Evolutionary conservation across 352 stramenopile species (phyloP), one percentile per base, ranked within the genome.

Genomic region (Pythium rishiriense): DNA sequence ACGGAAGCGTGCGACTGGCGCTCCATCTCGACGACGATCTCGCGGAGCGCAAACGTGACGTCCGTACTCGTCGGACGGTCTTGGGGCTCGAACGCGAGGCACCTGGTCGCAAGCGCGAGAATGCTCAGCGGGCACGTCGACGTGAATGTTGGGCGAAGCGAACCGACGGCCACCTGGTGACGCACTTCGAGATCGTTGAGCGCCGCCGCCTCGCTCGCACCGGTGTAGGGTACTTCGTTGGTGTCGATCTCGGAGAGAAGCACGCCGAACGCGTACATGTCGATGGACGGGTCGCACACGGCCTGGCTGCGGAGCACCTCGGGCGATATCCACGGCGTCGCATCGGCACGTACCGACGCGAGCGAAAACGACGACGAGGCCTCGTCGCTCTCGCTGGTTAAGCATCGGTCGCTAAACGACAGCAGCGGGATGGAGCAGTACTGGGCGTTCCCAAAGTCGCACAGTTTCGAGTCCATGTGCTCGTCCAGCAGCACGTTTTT

Each of bases 371-470:
- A 53, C 12, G 50, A 62, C 25, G 54, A 62, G 28, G 54, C 41
- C 21, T 42, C 54, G 14, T 48, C 54, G 41, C 51, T 58, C 28
- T 43, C 54, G 15, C 33, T 63, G 0, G 42, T 53, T 24, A 19
- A 35, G 11, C 31, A 4, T 19, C 28, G 39, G 21, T 65, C 58
- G 26, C 43, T 54, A 29, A 64, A 60, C 41, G 60, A 56, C 5
- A 52, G 37, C 10, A 58, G 11, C 22, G 45, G 43, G 17, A 63
- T 41, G 1, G 31, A n/a, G n/a, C 54, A 68, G 56, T 73, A 73
- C 66, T 68, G 68, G 11, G 72, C 71, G 19, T 47, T 72, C 17
- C 72, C 72, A 46, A 79, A 79, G 39, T 79, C 72, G 24, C 64
- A 69, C 17, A 79, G 66, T 57, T 79, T 79, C 43, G 72, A 62